Percentiles rank a stretch among this genome's conserved stretches.
phyloP scores from a whole-genome alignment of 306 rosid genomes.

The Purshia tridentata region DNA sequence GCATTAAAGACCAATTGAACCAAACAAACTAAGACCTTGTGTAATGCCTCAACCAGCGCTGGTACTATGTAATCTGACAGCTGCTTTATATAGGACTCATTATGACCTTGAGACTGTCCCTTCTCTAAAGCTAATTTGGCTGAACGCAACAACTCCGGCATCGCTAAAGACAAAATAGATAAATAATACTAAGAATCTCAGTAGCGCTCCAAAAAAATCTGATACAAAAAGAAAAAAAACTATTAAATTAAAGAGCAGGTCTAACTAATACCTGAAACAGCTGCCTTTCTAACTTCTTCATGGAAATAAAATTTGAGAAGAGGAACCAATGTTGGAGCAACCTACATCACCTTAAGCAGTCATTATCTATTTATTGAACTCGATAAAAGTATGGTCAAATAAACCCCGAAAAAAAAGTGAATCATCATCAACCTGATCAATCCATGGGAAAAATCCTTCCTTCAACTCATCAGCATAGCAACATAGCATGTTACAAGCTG shows the following conservation, averaged over 20 bases:
- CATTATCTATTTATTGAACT: background rate
- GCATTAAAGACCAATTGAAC: background rate
- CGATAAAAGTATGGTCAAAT: conserved; percentile 3
- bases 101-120: conserved; percentile 87
- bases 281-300: conserved; percentile 98
- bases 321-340: conserved; percentile 92
- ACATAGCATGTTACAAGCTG: conserved; percentile 97
- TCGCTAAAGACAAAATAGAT: conserved; percentile 48
- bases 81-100: conserved; percentile 72
- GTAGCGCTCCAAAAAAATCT: background rate
- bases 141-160: conserved; percentile 91
- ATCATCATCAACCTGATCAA: conserved; percentile 71
- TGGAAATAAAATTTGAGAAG: conserved; percentile 94
- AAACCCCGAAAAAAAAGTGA: background rate
- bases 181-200: background rate
- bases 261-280: conserved; percentile 72
- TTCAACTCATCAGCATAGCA: conserved; percentile 97
- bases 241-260: background rate
- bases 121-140: conserved; percentile 94
- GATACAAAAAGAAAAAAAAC: background rate
- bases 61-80: conserved; percentile 83
- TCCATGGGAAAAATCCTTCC: conserved; percentile 98
- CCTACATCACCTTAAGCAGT: conserved; percentile 42
- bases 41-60: conserved; percentile 90
- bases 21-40: conserved; percentile 48